Base-by-base conservation (phyloP, 768 basidiomycete species). In the Trametes villosa region DNA sequence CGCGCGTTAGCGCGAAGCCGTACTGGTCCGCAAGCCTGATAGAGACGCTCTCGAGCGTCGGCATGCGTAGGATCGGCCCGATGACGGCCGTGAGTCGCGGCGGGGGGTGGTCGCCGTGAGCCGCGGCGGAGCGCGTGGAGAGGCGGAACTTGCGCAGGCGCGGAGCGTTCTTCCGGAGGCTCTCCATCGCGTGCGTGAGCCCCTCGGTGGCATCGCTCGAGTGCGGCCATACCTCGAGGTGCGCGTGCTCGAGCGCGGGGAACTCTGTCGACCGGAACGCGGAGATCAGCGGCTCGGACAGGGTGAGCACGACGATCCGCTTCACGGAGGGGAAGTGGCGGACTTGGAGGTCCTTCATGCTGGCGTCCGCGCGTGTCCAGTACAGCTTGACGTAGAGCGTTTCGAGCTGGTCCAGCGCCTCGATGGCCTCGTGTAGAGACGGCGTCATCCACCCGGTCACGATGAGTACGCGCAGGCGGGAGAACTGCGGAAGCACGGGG, bases 361-460 rank as follows among this genome's bases (percentile, higher is more conserved):
- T 31, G 13, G 29, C 29, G 17, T 57, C 56, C 15, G 47, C 38
- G 17, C 56, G 56, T 26, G 56, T 27, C 56, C 56, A 57, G 29
- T 57, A 57, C 18, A 57, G 56, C 56, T 57, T 57, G 6, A 57
- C 47, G 24, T 42, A 57, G 13, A 57, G 15, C 27, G 38, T n/a
- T 31, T 57, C 56, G 11, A 57, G 36, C 5, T 57, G 29, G 2
- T 57, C 47, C 6, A 49, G 38, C 12, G 34, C 36, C 20, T 38
- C 46, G 47, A 57, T 49, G 30, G 47, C 47, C 17, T 38, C 29
- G 31, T 57, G 56, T 11, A 57, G 56, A 2, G 56, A 57, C 11
- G 56, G 38, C n/a, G 56, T 57, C 47, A 57, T 42, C 56, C 56
- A 57, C 1, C 56, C 56, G 1, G 56, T 57, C 2, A 57, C 27